Conservation (phyloP, 768 basidiomycete genomes). For the Tulasnella sp. region DNA sequence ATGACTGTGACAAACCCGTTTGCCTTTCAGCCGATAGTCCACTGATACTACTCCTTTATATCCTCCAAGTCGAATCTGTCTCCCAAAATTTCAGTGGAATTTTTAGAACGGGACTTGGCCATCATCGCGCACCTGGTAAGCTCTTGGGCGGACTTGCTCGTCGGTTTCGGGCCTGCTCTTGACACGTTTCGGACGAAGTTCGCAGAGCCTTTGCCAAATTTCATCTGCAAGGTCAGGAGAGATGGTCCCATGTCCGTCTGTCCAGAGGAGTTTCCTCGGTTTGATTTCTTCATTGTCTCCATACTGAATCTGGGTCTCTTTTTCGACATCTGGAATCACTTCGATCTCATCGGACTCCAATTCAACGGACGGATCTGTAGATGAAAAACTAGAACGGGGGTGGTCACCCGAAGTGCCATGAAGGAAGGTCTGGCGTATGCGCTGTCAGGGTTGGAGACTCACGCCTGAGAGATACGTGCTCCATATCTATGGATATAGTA, state of each 20-base stretch:
- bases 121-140: not conserved
- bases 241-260: slow-evolving; percentile 78
- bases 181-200: not conserved
- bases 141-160: slow-evolving; percentile 42
- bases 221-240: slow-evolving; percentile 47
- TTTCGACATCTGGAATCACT: slow-evolving; percentile 49
- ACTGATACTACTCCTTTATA: slow-evolving; percentile 75
- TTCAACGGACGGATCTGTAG: slow-evolving; percentile 63
- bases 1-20: not conserved
- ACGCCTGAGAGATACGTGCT: slow-evolving; percentile 74
- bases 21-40: slow-evolving; percentile 42
- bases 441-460: not conserved
- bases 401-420: not conserved
- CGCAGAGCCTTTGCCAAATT: slow-evolving; percentile 46
- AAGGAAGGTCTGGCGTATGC: not conserved
- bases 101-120: not conserved
- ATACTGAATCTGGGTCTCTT: not conserved
- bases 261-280: slow-evolving; percentile 36
- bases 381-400: slow-evolving; percentile 41
- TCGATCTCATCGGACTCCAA: slow-evolving; percentile 55
- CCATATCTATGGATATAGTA: slow-evolving; percentile 40
- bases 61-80: slow-evolving; percentile 63
- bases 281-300: not conserved
- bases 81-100: not conserved
- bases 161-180: slow-evolving; percentile 26